These are phyloP conservation scores for Acanthamoeba healyi DNA, from an alignment of 208 protist species.

Conservation along the genomic window DNA sequence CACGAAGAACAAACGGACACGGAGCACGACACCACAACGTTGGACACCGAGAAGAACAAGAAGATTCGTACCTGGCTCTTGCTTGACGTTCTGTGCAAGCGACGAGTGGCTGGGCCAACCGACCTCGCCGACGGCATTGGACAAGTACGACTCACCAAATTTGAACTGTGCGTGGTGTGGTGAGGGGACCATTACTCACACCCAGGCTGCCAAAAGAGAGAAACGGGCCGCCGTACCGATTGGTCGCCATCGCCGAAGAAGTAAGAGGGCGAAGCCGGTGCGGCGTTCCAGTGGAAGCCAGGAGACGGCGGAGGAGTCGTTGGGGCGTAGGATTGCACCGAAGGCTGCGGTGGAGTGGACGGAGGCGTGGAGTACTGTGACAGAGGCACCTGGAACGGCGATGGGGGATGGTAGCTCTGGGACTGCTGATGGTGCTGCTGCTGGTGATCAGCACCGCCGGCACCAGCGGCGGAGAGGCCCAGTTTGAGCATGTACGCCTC, in stretches of 20 bases:
- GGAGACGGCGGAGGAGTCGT: background rate
- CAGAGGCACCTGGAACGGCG: conserved; percentile 26
- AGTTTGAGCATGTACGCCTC: conserved; percentile 39
- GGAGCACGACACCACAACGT: too few species aligned
- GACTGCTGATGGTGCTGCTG: background rate
- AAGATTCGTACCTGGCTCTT: background rate
- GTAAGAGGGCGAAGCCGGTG: background rate
- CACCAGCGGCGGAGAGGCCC: background rate
- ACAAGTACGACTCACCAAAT: conserved; percentile 23
- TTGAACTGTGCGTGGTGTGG: background rate
- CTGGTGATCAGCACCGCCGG: background rate
- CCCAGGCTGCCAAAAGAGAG: background rate
- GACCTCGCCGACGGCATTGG: background rate
- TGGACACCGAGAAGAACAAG: background rate
- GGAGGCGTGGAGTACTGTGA: background rate
- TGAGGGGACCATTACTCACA: background rate
- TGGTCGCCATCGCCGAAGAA: background rate
- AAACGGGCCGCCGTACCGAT: background rate
- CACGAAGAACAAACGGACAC: too few species aligned
- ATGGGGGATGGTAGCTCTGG: background rate
- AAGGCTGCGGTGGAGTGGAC: background rate
- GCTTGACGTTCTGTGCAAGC: background rate
- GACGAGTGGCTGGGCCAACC: background rate
- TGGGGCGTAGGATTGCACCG: background rate
- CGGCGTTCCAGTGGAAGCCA: background rate